Conservation (phyloP, 371 early-diverging fungal species). For the Phascolomyces articulosus region DNA sequence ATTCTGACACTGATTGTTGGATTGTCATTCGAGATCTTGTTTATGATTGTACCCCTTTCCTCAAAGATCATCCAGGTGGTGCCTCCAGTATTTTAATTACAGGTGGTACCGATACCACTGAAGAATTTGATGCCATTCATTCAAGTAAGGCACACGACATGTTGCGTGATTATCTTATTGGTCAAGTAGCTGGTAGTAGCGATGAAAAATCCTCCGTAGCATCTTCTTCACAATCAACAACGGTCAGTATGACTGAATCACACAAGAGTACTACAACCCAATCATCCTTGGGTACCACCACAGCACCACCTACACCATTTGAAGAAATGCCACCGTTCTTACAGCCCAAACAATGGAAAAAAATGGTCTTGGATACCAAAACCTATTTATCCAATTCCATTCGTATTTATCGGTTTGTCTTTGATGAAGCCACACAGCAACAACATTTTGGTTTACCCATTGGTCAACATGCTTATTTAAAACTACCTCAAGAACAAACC, state of each 20-base stretch:
- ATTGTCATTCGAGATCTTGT: slow-evolving; percentile 79
- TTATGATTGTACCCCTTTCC: slow-evolving; percentile 87
- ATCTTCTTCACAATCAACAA: slow-evolving; percentile 10
- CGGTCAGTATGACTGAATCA: slow-evolving; percentile 1
- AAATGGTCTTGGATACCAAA: slow-evolving; percentile 35
- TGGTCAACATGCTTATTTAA: slow-evolving; percentile 50
- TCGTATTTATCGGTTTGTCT: slow-evolving; percentile 44
- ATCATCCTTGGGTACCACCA: not conserved
- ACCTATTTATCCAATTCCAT: slow-evolving; percentile 41
- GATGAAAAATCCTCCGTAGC: slow-evolving; percentile 9
- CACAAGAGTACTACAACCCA: slow-evolving; percentile 10
- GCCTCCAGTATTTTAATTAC: slow-evolving; percentile 62
- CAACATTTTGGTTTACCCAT: slow-evolving; percentile 46
- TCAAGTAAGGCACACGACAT: slow-evolving; percentile 78
- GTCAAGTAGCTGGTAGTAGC: slow-evolving; percentile 47
- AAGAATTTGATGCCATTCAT: slow-evolving; percentile 88
- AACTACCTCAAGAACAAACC: slow-evolving; percentile 19
- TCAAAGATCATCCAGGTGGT: slow-evolving; percentile 93
- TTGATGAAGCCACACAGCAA: slow-evolving; percentile 20
- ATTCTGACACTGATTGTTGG: slow-evolving; percentile 79
- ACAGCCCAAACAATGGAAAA: slow-evolving; percentile 45
- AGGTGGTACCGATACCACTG: slow-evolving; percentile 81
- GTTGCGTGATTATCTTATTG: slow-evolving; percentile 66
- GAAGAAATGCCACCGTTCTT: slow-evolving; percentile 27
- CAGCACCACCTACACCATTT: not conserved